Evolutionary conservation across 192 early-diverging fungal genomes (phyloP).

Genomic region (Coemansia erecta): DNA sequence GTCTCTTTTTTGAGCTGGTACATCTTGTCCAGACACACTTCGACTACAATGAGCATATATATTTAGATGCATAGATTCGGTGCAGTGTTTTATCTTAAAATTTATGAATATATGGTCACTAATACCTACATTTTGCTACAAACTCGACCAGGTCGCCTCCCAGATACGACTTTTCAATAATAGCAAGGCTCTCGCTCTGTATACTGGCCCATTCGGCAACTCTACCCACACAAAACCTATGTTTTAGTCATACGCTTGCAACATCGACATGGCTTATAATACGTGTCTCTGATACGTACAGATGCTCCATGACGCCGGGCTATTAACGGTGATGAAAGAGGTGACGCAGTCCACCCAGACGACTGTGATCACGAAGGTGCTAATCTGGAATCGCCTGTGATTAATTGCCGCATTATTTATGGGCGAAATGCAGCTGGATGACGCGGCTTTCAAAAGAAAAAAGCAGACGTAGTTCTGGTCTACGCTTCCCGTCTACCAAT

Average conservation of each 20-base stretch:
- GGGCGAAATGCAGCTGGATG: not conserved
- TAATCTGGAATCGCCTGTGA: constrained; percentile 4
- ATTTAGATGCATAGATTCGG: not conserved
- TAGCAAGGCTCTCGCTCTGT: constrained; percentile 1
- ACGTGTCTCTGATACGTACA: not conserved
- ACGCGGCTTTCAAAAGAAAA: not conserved
- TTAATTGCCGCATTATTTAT: constrained; percentile 4
- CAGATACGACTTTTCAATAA: not conserved
- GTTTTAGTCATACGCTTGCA: not conserved
- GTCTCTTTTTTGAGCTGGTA: constrained; percentile 10
- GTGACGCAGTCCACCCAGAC: not conserved
- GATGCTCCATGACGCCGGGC: not conserved
- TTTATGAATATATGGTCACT: too few relatives aligned
- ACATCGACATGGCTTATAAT: not conserved
- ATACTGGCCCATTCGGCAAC: constrained; percentile 3
- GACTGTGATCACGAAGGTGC: constrained; percentile 8
- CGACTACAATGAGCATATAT: constrained; percentile 22
- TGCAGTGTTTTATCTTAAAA: too few relatives aligned
- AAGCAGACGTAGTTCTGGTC: too few relatives aligned
- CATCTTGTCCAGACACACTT: constrained; percentile 23
- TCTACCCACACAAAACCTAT: not conserved
- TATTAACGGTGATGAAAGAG: too few relatives aligned
- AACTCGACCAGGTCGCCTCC: not conserved
- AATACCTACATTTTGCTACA: constrained; percentile 8
- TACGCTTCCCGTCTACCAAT: too few relatives aligned